These are phyloP conservation scores for Epichloe festucae DNA, from an alignment of 2,329 filamentous ascomycete species.

Conservation along the genomic window DNA sequence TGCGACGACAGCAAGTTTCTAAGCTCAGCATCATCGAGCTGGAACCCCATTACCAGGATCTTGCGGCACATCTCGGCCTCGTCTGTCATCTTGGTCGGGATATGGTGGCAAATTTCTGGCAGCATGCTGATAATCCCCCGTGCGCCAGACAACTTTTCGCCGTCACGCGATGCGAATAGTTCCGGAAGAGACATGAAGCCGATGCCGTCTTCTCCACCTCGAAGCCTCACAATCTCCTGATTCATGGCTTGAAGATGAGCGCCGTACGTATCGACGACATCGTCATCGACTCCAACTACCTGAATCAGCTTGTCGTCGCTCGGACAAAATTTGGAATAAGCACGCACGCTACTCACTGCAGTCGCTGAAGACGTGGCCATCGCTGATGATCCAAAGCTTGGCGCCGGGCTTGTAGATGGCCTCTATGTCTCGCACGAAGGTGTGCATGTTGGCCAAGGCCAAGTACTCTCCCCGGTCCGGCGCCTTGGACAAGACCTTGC, in stretches of 20 bases:
- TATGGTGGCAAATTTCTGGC: constrained; percentile 24
- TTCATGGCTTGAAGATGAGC: constrained; percentile 25
- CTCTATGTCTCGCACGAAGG: constrained; percentile 17
- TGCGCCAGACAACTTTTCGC: background rate
- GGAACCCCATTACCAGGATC: constrained; percentile 22
- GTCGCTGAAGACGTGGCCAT: constrained; percentile 28
- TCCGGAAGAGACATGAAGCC: constrained; percentile 17
- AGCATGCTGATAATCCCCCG: constrained; percentile 20
- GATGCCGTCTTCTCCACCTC: constrained; percentile 12
- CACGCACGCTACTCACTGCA: constrained; percentile 19
- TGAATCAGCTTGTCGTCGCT: background rate
- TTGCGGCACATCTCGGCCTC: constrained; percentile 20
- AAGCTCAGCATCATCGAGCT: constrained; percentile 18
- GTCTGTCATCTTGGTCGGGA: constrained; percentile 12
- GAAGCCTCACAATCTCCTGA: constrained; percentile 12
- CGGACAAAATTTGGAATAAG: background rate
- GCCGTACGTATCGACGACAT: constrained; percentile 26
- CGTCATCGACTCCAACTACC: constrained; percentile 29
- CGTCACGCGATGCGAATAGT: constrained; percentile 15
- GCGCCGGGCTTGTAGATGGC: constrained; percentile 20
- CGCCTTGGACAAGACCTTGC: constrained; percentile 19
- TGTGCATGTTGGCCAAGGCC: constrained; percentile 18
- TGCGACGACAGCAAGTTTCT: constrained; percentile 14
- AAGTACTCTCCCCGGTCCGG: constrained; percentile 24
- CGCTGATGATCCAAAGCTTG: constrained; percentile 24